These are phyloP conservation scores for Baorangia bicolor DNA, from an alignment of 768 basidiomycete species.

Conservation along the genomic window DNA sequence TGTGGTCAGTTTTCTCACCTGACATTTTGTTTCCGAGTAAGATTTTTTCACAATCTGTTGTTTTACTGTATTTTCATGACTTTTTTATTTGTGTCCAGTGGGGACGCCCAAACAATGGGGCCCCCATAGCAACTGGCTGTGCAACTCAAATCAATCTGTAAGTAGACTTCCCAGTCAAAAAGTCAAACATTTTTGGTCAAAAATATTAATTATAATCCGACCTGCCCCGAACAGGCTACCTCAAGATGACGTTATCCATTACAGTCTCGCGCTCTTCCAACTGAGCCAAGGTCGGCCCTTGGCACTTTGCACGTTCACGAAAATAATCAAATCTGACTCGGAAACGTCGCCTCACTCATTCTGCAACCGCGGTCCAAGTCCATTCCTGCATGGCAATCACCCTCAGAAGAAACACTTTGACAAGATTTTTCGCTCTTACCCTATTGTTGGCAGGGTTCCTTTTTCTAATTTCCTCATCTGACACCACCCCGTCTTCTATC, in stretches of 20 bases:
- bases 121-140: too few species aligned
- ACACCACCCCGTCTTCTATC: slow-evolving; percentile 13
- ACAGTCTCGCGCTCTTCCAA: slow-evolving; percentile 53
- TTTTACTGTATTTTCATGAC: too few species aligned
- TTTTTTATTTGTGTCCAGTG: too few species aligned
- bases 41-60: too few species aligned
- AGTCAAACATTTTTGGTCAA: too few species aligned
- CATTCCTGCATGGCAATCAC: slow-evolving; percentile 27
- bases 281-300: slow-evolving; percentile 37
- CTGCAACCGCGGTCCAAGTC: too few species aligned
- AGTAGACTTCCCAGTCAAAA: too few species aligned
- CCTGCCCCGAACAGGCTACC: slow-evolving; percentile 65
- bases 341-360: background rate
- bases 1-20: too few species aligned
- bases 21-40: too few species aligned
- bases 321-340: too few species aligned
- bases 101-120: too few species aligned
- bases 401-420: slow-evolving; percentile 30
- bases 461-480: slow-evolving; percentile 22
- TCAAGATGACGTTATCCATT: slow-evolving; percentile 43
- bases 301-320: background rate
- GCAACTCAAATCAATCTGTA: too few species aligned
- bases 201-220: slow-evolving; percentile 34
- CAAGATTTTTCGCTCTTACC: slow-evolving; percentile 17
- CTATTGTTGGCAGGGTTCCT: slow-evolving; percentile 23